These are phyloP conservation scores for Blastobotrys petasosporus DNA, from an alignment of 1,139 yeast species.

Conservation along the genomic window DNA sequence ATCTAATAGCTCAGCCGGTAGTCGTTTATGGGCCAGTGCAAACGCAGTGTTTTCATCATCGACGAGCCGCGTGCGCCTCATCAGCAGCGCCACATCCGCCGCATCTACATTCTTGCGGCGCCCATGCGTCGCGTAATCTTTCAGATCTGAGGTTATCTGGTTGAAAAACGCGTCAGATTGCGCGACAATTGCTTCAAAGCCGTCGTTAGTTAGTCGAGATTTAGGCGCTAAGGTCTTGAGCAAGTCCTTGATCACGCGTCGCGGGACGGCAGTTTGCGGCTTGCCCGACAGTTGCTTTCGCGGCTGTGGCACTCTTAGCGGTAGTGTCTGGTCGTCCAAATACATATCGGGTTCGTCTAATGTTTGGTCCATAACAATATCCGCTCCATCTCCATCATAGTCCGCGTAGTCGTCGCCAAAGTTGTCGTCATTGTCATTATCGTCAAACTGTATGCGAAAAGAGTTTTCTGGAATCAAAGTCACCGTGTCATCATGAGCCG, in stretches of 20 bases:
- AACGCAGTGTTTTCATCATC: slow-evolving; percentile 16
- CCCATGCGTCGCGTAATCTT: slow-evolving; percentile 30
- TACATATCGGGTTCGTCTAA: not conserved
- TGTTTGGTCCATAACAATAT: not conserved
- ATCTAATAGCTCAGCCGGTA: slow-evolving; percentile 29
- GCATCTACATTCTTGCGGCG: slow-evolving; percentile 28
- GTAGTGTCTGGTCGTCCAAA: slow-evolving; percentile 5
- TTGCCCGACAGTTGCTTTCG: not conserved
- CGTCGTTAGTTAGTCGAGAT: slow-evolving; percentile 20
- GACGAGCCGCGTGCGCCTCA: slow-evolving; percentile 26
- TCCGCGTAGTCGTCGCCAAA: not conserved
- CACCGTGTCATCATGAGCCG: slow-evolving; percentile 2
- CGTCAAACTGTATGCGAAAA: slow-evolving; percentile 12
- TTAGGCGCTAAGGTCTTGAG: slow-evolving; percentile 18
- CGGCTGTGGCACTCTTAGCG: not conserved
- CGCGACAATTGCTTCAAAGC: slow-evolving; percentile 25
- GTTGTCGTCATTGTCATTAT: not conserved
- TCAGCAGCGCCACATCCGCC: slow-evolving; percentile 26
- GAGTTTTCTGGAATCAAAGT: slow-evolving; percentile 10
- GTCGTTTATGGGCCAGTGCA: slow-evolving; percentile 25
- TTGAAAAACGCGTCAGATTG: slow-evolving; percentile 28
- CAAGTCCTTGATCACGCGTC: slow-evolving; percentile 21
- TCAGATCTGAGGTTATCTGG: slow-evolving; percentile 26
- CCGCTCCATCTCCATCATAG: slow-evolving; percentile 7
- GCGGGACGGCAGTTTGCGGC: slow-evolving; percentile 22